Conservation (phyloP, 192 early-diverging fungal species). For the Umbelopsis vinacea region DNA sequence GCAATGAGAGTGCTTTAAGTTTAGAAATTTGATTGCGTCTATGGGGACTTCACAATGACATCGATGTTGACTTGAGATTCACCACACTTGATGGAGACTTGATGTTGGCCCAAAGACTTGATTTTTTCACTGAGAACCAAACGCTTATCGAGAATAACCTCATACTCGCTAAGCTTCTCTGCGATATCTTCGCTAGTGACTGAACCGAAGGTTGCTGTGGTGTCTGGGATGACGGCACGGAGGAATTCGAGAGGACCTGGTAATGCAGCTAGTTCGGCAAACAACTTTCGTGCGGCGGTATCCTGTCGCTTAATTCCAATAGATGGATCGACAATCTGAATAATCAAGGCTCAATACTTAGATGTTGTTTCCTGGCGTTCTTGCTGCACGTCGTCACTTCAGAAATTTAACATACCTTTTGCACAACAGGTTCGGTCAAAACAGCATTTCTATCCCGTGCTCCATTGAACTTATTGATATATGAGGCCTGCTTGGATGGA, state of each 20-base stretch:
- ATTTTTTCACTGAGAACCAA: conserved; percentile 36
- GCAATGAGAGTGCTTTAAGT: not conserved
- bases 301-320: conserved; percentile 6
- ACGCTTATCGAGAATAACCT: conserved; percentile 28
- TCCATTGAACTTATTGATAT: conserved; percentile 27
- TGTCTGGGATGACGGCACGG: conserved; percentile 34
- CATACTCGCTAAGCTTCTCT: conserved; percentile 29
- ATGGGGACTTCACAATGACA: conserved; percentile 25
- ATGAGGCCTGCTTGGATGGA: conserved; percentile 35
- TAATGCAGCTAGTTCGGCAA: conserved; percentile 23
- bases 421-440: not conserved
- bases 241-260: conserved; percentile 26
- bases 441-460: conserved; percentile 17
- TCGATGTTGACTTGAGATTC: conserved; percentile 24
- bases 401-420: not conserved
- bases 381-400: not conserved
- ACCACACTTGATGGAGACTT: conserved; percentile 26
- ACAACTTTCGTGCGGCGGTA: conserved; percentile 22
- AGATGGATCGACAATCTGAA: not conserved
- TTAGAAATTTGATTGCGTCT: not conserved
- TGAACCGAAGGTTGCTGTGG: conserved; percentile 42
- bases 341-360: not conserved
- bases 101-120: conserved; percentile 36
- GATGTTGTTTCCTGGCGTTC: not conserved
- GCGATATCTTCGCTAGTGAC: conserved; percentile 41